A percentile compares a stretch with the other conserved stretches of the same genome.
Evolutionary conservation across 176 grass and related monocot genomes (phyloP).

Genomic region (Eleusine coracana): DNA sequence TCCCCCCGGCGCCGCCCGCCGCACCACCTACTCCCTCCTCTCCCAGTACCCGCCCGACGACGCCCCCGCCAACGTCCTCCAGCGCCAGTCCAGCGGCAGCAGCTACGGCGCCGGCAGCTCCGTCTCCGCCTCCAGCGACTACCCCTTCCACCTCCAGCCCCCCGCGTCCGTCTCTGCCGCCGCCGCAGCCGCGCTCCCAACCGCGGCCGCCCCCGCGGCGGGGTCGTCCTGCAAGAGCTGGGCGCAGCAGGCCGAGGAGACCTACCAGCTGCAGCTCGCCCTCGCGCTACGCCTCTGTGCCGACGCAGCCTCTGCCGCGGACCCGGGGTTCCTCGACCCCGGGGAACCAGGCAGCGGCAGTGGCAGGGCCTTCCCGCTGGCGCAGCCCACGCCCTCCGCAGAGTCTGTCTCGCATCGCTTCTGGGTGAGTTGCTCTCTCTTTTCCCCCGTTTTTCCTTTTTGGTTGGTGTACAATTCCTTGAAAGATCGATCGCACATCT

Average conservation of each 20-base stretch:
- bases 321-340: constrained; percentile 78
- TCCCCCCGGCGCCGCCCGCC: constrained; percentile 35
- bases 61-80: constrained; percentile 35
- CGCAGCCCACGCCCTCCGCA: constrained; percentile 40
- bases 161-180: background rate
- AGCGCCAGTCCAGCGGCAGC: constrained; percentile 94
- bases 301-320: constrained; percentile 66
- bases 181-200: background rate
- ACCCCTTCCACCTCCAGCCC: constrained; percentile 46
- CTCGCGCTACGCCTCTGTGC: constrained; percentile 91
- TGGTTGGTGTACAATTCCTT: too few species aligned
- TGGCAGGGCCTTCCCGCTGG: constrained; percentile 47
- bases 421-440: constrained; percentile 49
- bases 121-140: constrained; percentile 74
- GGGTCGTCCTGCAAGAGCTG: constrained; percentile 78
- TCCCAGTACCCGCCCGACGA: constrained; percentile 58
- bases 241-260: constrained; percentile 98
- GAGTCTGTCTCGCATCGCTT: constrained; percentile 84
- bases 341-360: constrained; percentile 21
- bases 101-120: constrained; percentile 91
- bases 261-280: constrained; percentile 93
- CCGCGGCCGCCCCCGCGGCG: background rate
- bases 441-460: too few species aligned
- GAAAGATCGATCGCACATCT: too few species aligned
- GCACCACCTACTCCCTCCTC: constrained; percentile 59